A percentile compares a stretch with the other conserved stretches of the same genome.
Evolutionary conservation across 176 grass and related monocot genomes (phyloP).

Genomic region (Secale cereale): DNA sequence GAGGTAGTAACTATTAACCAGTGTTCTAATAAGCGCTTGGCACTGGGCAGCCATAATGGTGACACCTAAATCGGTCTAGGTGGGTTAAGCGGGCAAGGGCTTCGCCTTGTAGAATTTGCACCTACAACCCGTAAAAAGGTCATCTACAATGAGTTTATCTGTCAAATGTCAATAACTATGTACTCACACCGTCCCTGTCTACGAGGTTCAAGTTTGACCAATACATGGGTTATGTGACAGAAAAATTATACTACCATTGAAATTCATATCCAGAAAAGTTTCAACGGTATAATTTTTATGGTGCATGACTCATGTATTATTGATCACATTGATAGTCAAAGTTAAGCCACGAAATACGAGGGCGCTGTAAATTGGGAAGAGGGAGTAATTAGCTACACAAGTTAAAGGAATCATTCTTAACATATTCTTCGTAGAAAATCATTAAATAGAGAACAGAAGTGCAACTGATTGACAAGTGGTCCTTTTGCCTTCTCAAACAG

Average conservation of each 20-base stretch:
- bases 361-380: background rate
- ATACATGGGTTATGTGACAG: background rate
- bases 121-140: background rate
- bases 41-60: too few relatives aligned
- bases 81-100: background rate
- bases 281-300: background rate
- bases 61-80: background rate
- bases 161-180: background rate
- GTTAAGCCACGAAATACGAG: background rate
- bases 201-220: background rate
- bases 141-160: background rate
- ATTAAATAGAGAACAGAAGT: conserved; percentile 25
- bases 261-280: background rate
- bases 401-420: conserved; percentile 10
- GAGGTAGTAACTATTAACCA: background rate
- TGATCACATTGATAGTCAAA: background rate
- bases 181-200: background rate
- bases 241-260: background rate
- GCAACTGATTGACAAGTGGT: conserved; percentile 41
- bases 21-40: background rate
- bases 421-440: conserved; percentile 32
- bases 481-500: conserved; percentile 60
- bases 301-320: background rate
- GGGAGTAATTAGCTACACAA: background rate
- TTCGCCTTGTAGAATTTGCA: background rate